Conservation (phyloP, 2,329 filamentous ascomycete species). For the Lachnellula subtilissima region DNA sequence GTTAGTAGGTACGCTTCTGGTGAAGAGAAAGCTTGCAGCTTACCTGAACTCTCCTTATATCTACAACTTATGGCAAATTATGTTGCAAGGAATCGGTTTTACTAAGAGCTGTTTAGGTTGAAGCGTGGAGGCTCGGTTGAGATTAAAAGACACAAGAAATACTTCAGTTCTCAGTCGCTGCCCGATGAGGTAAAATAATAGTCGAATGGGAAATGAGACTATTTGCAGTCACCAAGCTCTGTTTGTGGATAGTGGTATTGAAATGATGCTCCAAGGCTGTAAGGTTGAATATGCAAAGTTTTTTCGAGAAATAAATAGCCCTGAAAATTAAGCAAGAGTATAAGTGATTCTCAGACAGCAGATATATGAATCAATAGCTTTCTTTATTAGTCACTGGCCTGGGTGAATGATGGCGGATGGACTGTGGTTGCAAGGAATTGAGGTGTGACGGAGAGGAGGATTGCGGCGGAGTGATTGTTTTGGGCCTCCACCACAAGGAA, state of each 20-base stretch:
- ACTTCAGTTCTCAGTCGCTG: background rate
- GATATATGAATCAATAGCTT: too few relatives aligned
- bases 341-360: too few relatives aligned
- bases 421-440: background rate
- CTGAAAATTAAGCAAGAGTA: too few relatives aligned
- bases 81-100: background rate
- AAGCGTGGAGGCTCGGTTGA: background rate
- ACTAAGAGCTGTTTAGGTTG: too few relatives aligned
- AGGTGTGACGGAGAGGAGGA: background rate
- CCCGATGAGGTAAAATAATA: background rate
- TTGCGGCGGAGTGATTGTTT: background rate
- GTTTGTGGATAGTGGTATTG: too few relatives aligned
- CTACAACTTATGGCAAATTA: background rate
- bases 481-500: background rate
- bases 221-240: background rate
- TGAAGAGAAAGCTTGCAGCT: background rate
- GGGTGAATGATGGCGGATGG: background rate
- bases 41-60: background rate
- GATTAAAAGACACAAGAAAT: background rate
- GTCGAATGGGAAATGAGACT: background rate
- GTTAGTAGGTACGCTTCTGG: background rate
- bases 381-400: too few relatives aligned
- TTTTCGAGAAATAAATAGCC: too few relatives aligned
- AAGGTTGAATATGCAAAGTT: too few relatives aligned
- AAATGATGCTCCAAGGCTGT: too few relatives aligned